A percentile compares a stretch with the other conserved stretches of the same genome.
Evolutionary conservation across 2,329 filamentous ascomycete species (phyloP).

Genomic region (Thielaviopsis musarum): DNA sequence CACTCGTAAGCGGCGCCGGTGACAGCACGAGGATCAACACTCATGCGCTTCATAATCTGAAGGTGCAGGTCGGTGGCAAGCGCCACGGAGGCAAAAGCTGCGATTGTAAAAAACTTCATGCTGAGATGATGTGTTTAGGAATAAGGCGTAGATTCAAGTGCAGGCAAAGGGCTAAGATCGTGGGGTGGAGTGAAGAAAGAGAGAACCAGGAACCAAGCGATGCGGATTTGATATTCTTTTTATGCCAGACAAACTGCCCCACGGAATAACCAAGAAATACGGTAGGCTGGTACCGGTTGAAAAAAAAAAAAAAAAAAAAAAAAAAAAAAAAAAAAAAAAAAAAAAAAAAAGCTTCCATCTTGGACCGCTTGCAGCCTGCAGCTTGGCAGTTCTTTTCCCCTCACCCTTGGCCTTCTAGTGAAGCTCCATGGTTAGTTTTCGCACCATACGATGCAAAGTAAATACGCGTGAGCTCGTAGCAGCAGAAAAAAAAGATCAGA

Average conservation of each 20-base stretch:
- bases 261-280: background rate
- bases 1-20: conserved; percentile 21
- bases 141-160: background rate
- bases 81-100: background rate
- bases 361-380: background rate
- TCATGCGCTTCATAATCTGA: conserved; percentile 2
- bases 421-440: background rate
- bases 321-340: too few species aligned
- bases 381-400: background rate
- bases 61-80: conserved; percentile 4
- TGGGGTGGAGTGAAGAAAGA: background rate
- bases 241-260: background rate
- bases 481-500: conserved; percentile 3
- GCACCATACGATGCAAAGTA: background rate
- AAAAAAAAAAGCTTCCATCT: background rate
- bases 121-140: background rate
- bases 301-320: too few species aligned
- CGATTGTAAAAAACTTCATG: conserved; percentile 2
- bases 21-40: conserved; percentile 1
- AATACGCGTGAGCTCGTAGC: background rate
- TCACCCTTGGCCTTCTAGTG: background rate
- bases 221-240: background rate
- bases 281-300: background rate
- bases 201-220: background rate
- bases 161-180: background rate